Conservation (phyloP, 2,329 filamentous ascomycete genomes). For the Aureobasidium sp. region DNA sequence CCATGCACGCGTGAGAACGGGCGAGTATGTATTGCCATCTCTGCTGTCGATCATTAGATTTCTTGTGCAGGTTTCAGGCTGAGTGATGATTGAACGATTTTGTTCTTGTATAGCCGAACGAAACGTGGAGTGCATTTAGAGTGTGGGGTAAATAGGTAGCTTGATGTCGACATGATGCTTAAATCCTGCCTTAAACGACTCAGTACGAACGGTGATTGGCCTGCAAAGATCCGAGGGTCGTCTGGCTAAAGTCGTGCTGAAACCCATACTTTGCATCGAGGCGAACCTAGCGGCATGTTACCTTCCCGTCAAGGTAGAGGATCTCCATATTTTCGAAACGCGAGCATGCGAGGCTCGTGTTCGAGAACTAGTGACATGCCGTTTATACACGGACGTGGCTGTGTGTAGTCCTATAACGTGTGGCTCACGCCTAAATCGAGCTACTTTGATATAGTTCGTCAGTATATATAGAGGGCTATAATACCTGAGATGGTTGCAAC, state of each 20-base stretch:
- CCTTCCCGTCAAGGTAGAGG: neutral
- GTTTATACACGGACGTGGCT: neutral
- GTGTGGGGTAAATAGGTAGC: slow-evolving; percentile 5
- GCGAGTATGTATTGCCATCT: neutral
- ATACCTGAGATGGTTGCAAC: neutral
- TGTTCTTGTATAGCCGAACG: slow-evolving; percentile 10
- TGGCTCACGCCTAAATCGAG: neutral
- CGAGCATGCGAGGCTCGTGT: slow-evolving; percentile 6
- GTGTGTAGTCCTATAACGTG: neutral
- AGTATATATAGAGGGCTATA: neutral
- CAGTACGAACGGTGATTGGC: neutral
- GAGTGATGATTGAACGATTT: neutral
- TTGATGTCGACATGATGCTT: slow-evolving; percentile 7
- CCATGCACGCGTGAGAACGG: neutral
- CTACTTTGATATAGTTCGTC: neutral
- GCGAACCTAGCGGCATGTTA: slow-evolving; percentile 1
- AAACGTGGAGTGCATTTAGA: slow-evolving; percentile 10
- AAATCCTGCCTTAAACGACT: neutral
- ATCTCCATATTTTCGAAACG: slow-evolving; percentile 3
- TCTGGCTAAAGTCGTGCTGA: slow-evolving; percentile 12
- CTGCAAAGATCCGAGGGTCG: neutral
- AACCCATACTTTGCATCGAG: slow-evolving; percentile 4
- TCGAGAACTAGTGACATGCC: slow-evolving; percentile 6
- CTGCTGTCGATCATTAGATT: slow-evolving; percentile 3
- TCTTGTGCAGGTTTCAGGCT: slow-evolving; percentile 6